Conservation (phyloP, 495 filamentous ascomycete genomes). For the Arthonia radiata region DNA sequence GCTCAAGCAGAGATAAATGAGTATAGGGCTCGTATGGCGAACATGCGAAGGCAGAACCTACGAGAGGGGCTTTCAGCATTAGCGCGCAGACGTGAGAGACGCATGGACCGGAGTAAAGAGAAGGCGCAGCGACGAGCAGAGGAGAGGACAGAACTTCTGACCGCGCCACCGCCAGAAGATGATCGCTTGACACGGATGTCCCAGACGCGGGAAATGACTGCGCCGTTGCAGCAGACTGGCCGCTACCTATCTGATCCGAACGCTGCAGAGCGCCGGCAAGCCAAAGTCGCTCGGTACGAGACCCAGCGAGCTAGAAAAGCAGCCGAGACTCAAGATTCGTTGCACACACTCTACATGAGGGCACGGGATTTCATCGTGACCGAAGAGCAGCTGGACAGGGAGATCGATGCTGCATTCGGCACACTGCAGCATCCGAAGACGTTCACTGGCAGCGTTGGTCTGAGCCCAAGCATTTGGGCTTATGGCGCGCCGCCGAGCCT, state of each 20-base stretch:
- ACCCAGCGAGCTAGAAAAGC: conserved; percentile 8
- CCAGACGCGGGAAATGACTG: too few species aligned
- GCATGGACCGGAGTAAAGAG: conserved; percentile 8
- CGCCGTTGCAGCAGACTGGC: too few species aligned
- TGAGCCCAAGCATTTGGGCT: conserved; percentile 30
- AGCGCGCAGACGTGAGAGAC: conserved; percentile 24
- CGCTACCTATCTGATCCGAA: too few species aligned
- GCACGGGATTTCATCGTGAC: conserved; percentile 39
- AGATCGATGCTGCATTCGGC: conserved; percentile 35
- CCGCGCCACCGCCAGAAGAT: conserved; percentile 28
- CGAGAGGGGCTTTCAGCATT: conserved; percentile 36
- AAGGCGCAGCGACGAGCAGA: conserved; percentile 15
- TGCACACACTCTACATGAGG: conserved; percentile 41
- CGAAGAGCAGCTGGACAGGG: conserved; percentile 31
- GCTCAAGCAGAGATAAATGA: conserved; percentile 19
- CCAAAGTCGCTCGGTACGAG: too few species aligned
- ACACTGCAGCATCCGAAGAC: conserved; percentile 20
- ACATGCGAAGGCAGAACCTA: conserved; percentile 32
- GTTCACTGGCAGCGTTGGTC: background rate
- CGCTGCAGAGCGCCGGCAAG: too few species aligned
- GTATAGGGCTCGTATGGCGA: conserved; percentile 40
- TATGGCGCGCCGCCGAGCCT: conserved; percentile 26
- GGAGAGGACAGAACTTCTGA: conserved; percentile 20
- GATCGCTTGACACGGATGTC: conserved; percentile 43
- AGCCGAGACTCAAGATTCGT: conserved; percentile 17